Percentiles rank a stretch among this genome's conserved stretches.
phyloP scores from a whole-genome alignment of 768 basidiomycete genomes.

The Coprinopsis cinerea region DNA sequence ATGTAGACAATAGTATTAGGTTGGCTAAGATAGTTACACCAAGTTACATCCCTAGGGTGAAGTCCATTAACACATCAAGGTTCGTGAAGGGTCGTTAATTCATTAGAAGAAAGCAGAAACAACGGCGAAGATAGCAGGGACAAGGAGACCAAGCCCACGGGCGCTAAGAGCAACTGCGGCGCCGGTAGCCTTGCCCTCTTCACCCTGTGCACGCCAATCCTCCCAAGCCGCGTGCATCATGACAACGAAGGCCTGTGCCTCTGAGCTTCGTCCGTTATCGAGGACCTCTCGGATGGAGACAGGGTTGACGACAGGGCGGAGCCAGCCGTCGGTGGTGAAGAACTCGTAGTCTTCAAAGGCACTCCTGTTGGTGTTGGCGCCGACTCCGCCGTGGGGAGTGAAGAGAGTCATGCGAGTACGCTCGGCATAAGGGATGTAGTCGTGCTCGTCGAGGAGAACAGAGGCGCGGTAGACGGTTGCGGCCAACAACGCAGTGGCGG shows the following conservation, averaged over 20 bases:
- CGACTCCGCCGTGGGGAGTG: conserved; percentile 14
- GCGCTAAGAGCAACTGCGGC: too few relatives aligned
- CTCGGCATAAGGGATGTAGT: conserved; percentile 54
- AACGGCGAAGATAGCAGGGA: too few relatives aligned
- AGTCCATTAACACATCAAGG: too few relatives aligned
- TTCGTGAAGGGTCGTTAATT: too few relatives aligned
- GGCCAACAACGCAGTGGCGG: conserved; percentile 72
- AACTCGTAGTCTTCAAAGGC: conserved; percentile 29
- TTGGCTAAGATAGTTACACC: too few relatives aligned
- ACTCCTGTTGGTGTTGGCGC: neutral
- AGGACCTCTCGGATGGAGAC: conserved; percentile 32
- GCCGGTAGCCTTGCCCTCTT: conserved; percentile 29
- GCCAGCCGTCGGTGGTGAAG: conserved; percentile 57
- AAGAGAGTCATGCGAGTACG: conserved; percentile 38
- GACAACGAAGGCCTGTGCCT: conserved; percentile 76
- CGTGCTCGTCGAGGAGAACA: conserved; percentile 42
- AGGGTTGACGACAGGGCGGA: conserved; percentile 74
- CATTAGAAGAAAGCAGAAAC: too few relatives aligned
- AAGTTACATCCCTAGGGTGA: too few relatives aligned
- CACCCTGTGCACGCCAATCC: conserved; percentile 62
- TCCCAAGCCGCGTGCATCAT: conserved; percentile 69
- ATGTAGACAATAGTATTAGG: too few relatives aligned
- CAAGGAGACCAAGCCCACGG: too few relatives aligned
- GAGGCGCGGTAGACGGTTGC: conserved; percentile 72
- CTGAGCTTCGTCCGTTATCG: conserved; percentile 57